Percentiles rank a stretch among this genome's conserved stretches.
These are phyloP conservation scores for Datisca glomerata DNA, from an alignment of 306 rosid genomes.

Conservation along the genomic window DNA sequence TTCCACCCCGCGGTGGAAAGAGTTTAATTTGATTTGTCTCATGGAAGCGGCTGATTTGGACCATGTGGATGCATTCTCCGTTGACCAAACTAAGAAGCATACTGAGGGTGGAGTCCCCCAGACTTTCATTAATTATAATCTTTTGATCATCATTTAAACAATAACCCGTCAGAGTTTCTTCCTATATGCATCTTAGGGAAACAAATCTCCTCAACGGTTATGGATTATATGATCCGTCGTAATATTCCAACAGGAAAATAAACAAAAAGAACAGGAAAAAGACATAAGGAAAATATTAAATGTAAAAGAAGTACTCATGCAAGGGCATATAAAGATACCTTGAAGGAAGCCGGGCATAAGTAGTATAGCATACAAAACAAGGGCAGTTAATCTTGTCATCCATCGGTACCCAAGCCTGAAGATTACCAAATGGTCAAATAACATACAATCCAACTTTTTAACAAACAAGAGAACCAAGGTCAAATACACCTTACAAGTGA, in stretches of 20 bases:
- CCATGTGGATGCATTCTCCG: no score
- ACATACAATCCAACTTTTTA: background rate
- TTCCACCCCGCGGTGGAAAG: no score
- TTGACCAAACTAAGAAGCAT: no score
- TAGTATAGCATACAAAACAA: constrained; percentile 59
- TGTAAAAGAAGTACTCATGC: background rate
- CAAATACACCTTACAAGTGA: background rate
- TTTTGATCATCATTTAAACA: no score
- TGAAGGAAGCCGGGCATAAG: constrained; percentile 93
- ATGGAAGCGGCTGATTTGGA: no score
- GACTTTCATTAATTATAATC: no score
- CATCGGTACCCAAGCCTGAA: constrained; percentile 95
- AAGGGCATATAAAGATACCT: constrained; percentile 27
- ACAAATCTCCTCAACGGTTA: no score
- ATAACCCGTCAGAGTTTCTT: no score
- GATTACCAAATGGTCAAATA: background rate
- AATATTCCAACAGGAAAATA: constrained; percentile 1
- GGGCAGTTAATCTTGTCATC: constrained; percentile 58
- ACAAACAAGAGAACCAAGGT: background rate
- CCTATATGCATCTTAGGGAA: no score
- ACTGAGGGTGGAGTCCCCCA: no score
- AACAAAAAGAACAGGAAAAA: background rate
- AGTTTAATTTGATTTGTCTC: no score
- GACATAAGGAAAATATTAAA: background rate
- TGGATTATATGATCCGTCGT: no score